A percentile compares a stretch with the other conserved stretches of the same genome.
Evolutionary conservation across 2,329 filamentous ascomycete species (phyloP).

Genomic region (Penicillium italicum): DNA sequence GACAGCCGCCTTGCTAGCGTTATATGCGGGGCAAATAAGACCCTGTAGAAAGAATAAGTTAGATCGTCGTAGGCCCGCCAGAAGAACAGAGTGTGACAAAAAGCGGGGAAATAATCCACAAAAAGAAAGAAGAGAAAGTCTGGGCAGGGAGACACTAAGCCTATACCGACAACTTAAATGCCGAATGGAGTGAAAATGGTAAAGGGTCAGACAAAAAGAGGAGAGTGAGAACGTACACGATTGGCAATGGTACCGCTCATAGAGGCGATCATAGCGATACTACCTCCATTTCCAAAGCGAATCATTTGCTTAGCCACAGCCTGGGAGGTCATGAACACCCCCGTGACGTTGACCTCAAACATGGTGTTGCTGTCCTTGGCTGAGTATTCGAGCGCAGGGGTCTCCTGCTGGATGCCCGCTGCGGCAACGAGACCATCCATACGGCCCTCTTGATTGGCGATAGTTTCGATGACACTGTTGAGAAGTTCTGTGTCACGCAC

Average conservation of each 20-base stretch:
- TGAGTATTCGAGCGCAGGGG: slow-evolving; percentile 72
- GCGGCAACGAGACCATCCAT: slow-evolving; percentile 76
- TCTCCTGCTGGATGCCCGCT: slow-evolving; percentile 74
- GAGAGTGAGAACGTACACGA: slow-evolving; percentile 33
- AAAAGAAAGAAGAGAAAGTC: neutral
- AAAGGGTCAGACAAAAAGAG: neutral
- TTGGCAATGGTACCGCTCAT: slow-evolving; percentile 62
- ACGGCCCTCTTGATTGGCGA: slow-evolving; percentile 66
- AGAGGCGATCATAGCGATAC: slow-evolving; percentile 60
- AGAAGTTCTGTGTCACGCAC: slow-evolving; percentile 68
- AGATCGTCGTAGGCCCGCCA: neutral
- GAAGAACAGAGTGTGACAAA: neutral
- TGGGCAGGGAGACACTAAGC: neutral
- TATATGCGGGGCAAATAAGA: slow-evolving; percentile 49
- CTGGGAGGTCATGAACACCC: slow-evolving; percentile 61
- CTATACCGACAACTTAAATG: neutral
- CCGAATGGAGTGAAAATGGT: neutral
- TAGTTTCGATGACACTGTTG: slow-evolving; percentile 63
- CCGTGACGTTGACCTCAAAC: slow-evolving; percentile 61
- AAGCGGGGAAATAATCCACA: neutral
- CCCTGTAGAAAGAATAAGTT: slow-evolving; percentile 32
- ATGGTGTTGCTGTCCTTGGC: slow-evolving; percentile 60
- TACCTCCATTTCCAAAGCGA: slow-evolving; percentile 56
- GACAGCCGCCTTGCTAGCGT: slow-evolving; percentile 49
- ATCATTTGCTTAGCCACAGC: slow-evolving; percentile 64